Evolutionary conservation across 1,139 yeast genomes (phyloP).

Genomic region (Eremothecium gossypii): DNA sequence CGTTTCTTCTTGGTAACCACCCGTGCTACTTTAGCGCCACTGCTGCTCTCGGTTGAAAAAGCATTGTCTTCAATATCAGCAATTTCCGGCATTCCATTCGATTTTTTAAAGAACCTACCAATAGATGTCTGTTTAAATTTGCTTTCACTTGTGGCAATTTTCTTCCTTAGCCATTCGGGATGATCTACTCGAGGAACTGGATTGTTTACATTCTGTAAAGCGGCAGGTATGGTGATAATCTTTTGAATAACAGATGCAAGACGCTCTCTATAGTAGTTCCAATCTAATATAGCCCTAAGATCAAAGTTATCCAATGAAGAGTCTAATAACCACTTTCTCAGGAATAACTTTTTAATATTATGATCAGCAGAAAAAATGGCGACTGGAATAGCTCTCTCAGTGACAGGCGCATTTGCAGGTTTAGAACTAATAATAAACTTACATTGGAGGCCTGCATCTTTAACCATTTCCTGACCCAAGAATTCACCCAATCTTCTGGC

Average conservation of each 20-base stretch:
- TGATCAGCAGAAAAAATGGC: constrained; percentile 86
- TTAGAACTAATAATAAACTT: constrained; percentile 83
- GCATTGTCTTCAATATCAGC: constrained; percentile 72
- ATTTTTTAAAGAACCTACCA: constrained; percentile 44
- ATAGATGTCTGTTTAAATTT: constrained; percentile 64
- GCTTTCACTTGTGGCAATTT: constrained; percentile 51
- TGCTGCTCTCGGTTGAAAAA: constrained; percentile 30
- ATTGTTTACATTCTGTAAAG: constrained; percentile 76
- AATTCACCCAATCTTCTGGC: constrained; percentile 91
- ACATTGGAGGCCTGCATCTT: constrained; percentile 93
- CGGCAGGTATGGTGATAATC: constrained; percentile 95
- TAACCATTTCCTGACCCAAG: constrained; percentile 94
- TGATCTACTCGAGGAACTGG: constrained; percentile 94
- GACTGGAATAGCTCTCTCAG: constrained; percentile 95
- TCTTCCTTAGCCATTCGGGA: constrained; percentile 84
- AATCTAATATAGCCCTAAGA: constrained; percentile 82
- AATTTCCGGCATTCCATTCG: constrained; percentile 30
- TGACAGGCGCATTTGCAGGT: constrained; percentile 82
- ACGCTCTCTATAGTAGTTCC: constrained; percentile 88
- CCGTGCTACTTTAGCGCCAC: constrained; percentile 37
- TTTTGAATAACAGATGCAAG: constrained; percentile 90
- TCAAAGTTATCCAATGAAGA: constrained; percentile 73
- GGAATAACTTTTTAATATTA: constrained; percentile 47
- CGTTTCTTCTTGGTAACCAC: constrained; percentile 39
- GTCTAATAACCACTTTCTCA: constrained; percentile 83